phyloP scores from a whole-genome alignment of 768 basidiomycete species.

The Hygrocybe punicea region DNA sequence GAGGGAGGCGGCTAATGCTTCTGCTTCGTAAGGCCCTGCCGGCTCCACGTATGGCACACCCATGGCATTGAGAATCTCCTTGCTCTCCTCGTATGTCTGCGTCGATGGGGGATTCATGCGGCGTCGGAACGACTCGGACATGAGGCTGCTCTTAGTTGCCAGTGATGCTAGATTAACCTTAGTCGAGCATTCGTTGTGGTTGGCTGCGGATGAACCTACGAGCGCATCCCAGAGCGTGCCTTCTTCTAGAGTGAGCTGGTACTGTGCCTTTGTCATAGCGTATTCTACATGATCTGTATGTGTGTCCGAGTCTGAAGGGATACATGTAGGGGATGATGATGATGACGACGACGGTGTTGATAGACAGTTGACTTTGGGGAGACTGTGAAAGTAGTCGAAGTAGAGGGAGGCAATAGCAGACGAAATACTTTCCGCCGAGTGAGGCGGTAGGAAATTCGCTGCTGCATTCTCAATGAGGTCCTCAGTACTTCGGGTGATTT shows the following conservation, averaged over 20 bases:
- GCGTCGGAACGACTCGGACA: conserved; percentile 64
- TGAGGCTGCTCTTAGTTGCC: conserved; percentile 48
- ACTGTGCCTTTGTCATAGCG: conserved; percentile 60
- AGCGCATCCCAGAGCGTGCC: conserved; percentile 56
- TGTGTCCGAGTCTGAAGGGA: conserved; percentile 18
- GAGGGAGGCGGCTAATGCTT: conserved; percentile 78
- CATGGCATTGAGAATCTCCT: conserved; percentile 68
- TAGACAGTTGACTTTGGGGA: conserved; percentile 44
- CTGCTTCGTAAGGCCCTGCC: conserved; percentile 72
- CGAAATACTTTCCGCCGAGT: conserved; percentile 28
- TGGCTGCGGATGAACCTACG: conserved; percentile 5
- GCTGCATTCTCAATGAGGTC: too few species aligned
- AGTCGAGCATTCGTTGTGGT: conserved; percentile 8
- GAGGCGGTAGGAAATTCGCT: neutral
- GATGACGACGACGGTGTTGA: conserved; percentile 28
- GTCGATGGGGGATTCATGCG: conserved; percentile 59
- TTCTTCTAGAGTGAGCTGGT: conserved; percentile 58
- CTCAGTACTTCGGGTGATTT: too few species aligned
- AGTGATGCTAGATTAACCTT: conserved; percentile 30
- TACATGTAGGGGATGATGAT: conserved; percentile 6
- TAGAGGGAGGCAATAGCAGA: conserved; percentile 46
- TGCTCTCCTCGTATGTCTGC: conserved; percentile 67
- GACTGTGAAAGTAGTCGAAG: conserved; percentile 46
- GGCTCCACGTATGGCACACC: conserved; percentile 77
- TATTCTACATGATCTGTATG: conserved; percentile 40